Evolutionary conservation across 116 monocot species (phyloP).

Genomic region (Trichopus zeylanicus): DNA sequence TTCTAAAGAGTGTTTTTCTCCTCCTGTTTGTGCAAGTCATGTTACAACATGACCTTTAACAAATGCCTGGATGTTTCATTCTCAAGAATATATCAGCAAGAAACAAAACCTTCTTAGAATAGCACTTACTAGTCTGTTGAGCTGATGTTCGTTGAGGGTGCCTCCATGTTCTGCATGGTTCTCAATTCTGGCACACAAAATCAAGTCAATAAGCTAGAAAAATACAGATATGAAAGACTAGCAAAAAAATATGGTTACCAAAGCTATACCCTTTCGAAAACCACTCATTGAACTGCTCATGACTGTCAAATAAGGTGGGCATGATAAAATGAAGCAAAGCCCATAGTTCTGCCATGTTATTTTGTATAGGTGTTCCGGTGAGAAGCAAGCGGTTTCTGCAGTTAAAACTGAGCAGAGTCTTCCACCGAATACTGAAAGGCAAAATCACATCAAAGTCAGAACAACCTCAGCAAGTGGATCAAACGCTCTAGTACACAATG

Average conservation of each 20-base stretch:
- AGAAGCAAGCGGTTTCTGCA: slow-evolving; percentile 97
- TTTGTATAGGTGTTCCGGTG: slow-evolving; percentile 98
- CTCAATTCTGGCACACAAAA: slow-evolving; percentile 68
- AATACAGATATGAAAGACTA: slow-evolving; percentile 3
- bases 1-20: too few relatives aligned
- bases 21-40: too few relatives aligned
- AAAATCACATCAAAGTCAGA: not conserved
- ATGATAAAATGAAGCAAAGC: slow-evolving; percentile 99
- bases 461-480: not conserved
- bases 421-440: slow-evolving; percentile 83
- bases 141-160: slow-evolving; percentile 97
- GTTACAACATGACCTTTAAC: too few relatives aligned
- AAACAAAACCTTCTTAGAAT: not conserved
- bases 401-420: slow-evolving; percentile 92
- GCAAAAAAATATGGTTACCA: slow-evolving; percentile 6
- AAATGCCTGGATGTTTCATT: too few relatives aligned
- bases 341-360: slow-evolving; percentile 99
- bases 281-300: slow-evolving; percentile 99
- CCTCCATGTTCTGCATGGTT: slow-evolving; percentile 99
- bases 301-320: slow-evolving; percentile 98
- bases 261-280: slow-evolving; percentile 87
- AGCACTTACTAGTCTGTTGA: slow-evolving; percentile 78
- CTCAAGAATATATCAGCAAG: too few relatives aligned
- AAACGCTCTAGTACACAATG: not conserved
- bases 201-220: slow-evolving; percentile 6